A percentile compares a stretch with the other conserved stretches of the same genome.
Evolutionary conservation across 2,329 filamentous ascomycete species (phyloP).

Genomic region (Zymoseptoria tritici): DNA sequence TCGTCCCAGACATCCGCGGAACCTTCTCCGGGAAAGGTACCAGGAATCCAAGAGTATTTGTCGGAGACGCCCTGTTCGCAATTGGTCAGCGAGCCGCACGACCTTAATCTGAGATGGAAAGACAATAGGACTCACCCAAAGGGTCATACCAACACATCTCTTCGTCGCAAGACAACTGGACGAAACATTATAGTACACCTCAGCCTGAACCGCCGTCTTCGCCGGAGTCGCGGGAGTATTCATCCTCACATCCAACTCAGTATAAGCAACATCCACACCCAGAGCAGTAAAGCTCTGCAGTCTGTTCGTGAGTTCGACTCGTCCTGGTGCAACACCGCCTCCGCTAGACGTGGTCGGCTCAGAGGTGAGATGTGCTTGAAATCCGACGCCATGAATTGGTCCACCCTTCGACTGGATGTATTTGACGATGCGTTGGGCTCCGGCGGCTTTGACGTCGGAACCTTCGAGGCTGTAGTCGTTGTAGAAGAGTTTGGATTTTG

Average conservation of each 20-base stretch:
- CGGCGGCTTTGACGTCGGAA: slow-evolving; percentile 17
- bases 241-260: slow-evolving; percentile 55
- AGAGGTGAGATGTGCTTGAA: slow-evolving; percentile 47
- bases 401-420: slow-evolving; percentile 20
- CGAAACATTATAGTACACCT: slow-evolving; percentile 37
- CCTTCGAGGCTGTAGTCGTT: slow-evolving; percentile 28
- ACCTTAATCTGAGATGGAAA: too few relatives aligned
- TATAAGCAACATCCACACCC: slow-evolving; percentile 53
- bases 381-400: slow-evolving; percentile 37
- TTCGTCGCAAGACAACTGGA: slow-evolving; percentile 32
- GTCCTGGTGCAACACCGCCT: slow-evolving; percentile 6
- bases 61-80: slow-evolving; percentile 31
- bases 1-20: slow-evolving; percentile 40
- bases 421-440: slow-evolving; percentile 20
- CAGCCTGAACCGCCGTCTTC: slow-evolving; percentile 35
- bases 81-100: too few relatives aligned
- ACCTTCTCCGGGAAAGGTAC: slow-evolving; percentile 31
- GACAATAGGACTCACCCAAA: slow-evolving; percentile 37
- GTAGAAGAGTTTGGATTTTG: slow-evolving; percentile 23
- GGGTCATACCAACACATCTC: slow-evolving; percentile 36
- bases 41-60: slow-evolving; percentile 36
- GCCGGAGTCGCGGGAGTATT: slow-evolving; percentile 22
- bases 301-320: slow-evolving; percentile 31
- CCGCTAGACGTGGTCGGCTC: slow-evolving; percentile 27
- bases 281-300: slow-evolving; percentile 47